These are phyloP conservation scores for Gynandropsis gynandra DNA, from an alignment of 345 rosid species.

Conservation along the genomic window DNA sequence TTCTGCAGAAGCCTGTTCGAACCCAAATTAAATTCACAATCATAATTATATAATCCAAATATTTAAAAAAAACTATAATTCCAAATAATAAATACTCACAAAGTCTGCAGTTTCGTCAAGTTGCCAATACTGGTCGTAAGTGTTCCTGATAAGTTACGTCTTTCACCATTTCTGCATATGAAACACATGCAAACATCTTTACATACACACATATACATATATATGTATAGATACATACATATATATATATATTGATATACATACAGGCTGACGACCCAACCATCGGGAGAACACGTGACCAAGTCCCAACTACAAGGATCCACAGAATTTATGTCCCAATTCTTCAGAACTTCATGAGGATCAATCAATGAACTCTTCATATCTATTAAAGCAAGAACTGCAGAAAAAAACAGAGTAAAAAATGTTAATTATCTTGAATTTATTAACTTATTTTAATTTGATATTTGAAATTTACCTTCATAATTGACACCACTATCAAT, in stretches of 20 bases:
- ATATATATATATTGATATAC: conserved; percentile 21
- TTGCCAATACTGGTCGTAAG: conserved; percentile 66
- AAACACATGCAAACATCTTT: conserved; percentile 10
- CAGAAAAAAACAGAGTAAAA: conserved; percentile 3
- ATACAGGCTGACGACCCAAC: conserved; percentile 62
- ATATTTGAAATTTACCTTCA: no score
- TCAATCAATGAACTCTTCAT: conserved; percentile 43
- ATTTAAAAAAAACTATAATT: conserved; percentile 6
- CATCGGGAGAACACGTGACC: conserved; percentile 64
- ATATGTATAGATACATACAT: no score
- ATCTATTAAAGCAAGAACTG: conserved; percentile 75
- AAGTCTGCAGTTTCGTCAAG: conserved; percentile 66
- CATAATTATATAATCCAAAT: not conserved
- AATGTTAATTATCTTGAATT: not conserved
- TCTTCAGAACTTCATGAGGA: conserved; percentile 55
- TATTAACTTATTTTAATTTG: no score
- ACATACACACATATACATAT: no score
- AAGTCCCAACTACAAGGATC: conserved; percentile 88
- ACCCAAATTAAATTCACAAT: not conserved
- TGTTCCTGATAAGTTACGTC: conserved; percentile 68
- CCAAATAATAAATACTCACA: conserved; percentile 44
- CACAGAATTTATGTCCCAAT: conserved; percentile 70
- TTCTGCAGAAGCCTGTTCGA: conserved; percentile 68
- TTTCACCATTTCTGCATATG: conserved; percentile 60
- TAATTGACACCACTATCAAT: conserved; percentile 72